Base-by-base conservation (phyloP, 148 eudicot genomes). In the Arbutus unedo region DNA sequence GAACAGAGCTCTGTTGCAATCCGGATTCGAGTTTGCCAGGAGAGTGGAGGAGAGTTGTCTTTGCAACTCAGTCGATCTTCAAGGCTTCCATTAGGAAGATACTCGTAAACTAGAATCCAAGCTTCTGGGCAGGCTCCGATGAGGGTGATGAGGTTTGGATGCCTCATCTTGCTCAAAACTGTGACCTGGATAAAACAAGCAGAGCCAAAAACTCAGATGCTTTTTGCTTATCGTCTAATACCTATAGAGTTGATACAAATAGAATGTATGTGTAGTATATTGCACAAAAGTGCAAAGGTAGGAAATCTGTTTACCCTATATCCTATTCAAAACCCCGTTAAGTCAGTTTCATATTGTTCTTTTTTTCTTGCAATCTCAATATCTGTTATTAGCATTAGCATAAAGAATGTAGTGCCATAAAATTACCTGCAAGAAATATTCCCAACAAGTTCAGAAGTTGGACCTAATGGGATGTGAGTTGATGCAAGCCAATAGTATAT, bases 1-100 rank as follows among this genome's bases (percentile, higher is more conserved):
- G 94, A 90, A 85, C 99, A 96, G 31, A 96, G 80, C 86, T 96
- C 99, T 0, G 94, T 87, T 53, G 97, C 94, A 75, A 96, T 92
- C 51, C 89, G 94, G 62, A 96, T 88, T 55, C 99, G 87, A 16
- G 91, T 87, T 89, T 93, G 92, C 98, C 97, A 94, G 47, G 98
- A 86, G 44, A 96, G 85, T 6, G 99, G 94, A 45, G 97, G 89
- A 62, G 89, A 83, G 81, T 93, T 93, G 84, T 91, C 88, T 84
- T 86, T 93, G 88, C 98, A 94, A 76, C 18, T 70, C 23, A 96
- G 93, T 41, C 98, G 91, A 79, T 96, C 99, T 81, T 94, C 99
- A 19, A 96, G 97, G 91, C 95, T 93, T 87, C 99, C 99, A 21
- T 92, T 90, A 0, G 92, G 89, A 79, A 92, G 93, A 84, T 91